A percentile compares a stretch with the other conserved stretches of the same genome.
phyloP scores from a whole-genome alignment of 2,329 filamentous ascomycete genomes.

The Aciculosporium take region DNA sequence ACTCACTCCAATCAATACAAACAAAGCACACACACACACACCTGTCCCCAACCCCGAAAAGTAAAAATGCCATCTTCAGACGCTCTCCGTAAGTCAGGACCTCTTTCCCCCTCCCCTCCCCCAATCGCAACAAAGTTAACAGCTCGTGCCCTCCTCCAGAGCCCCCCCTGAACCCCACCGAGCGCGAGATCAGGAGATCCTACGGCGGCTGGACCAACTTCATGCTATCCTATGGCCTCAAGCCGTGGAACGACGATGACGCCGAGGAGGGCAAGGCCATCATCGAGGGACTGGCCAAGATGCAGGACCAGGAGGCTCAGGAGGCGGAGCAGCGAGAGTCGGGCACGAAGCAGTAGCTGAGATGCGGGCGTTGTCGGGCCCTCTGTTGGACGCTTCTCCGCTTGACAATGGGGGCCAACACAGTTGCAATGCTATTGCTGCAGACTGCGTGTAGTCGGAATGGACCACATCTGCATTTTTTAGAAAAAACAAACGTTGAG shows the following conservation, averaged over 20 bases:
- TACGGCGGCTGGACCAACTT: conserved; percentile 6
- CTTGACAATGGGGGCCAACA: no score
- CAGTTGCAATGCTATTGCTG: no score
- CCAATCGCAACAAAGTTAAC: neutral
- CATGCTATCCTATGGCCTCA: conserved; percentile 1
- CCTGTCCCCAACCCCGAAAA: neutral
- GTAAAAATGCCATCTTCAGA: neutral
- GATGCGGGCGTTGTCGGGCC: neutral
- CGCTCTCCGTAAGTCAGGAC: neutral
- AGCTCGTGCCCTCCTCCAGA: neutral
- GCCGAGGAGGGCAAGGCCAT: conserved; percentile 3
- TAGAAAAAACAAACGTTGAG: no score
- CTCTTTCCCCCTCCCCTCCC: no score
- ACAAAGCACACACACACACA: neutral
- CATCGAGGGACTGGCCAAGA: neutral
- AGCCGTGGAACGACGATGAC: neutral
- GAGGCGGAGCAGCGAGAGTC: neutral
- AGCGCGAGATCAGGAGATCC: neutral
- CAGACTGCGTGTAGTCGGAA: no score
- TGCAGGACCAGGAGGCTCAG: neutral
- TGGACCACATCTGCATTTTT: no score
- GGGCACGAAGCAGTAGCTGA: neutral
- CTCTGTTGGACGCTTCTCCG: no score
- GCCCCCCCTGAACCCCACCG: neutral
- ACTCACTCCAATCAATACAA: neutral